phyloP scores from a whole-genome alignment of 768 basidiomycete genomes.

The Termitomyces sp. region DNA sequence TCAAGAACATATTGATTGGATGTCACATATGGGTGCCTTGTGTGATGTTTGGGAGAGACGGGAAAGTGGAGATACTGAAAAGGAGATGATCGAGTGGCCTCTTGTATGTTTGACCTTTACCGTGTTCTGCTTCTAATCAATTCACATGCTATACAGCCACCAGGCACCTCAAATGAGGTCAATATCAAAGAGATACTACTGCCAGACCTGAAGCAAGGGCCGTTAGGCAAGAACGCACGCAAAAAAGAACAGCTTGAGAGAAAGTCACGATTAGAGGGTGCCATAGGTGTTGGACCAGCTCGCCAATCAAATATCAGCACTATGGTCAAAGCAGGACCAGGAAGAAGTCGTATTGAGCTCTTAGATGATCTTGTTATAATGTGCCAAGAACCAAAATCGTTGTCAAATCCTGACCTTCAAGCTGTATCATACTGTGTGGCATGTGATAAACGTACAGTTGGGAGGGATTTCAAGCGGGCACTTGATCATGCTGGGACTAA shows the following conservation, averaged over 20 bases:
- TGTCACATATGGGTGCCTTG: not conserved
- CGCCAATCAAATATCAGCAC: not conserved
- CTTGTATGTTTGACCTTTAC: too few species aligned
- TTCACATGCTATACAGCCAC: too few species aligned
- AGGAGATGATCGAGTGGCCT: not conserved
- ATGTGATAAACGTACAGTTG: not conserved
- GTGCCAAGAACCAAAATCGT: not conserved
- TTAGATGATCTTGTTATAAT: not conserved
- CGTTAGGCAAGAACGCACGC: too few species aligned
- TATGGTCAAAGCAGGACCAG: not conserved
- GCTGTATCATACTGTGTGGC: not conserved
- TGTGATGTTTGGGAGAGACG: not conserved
- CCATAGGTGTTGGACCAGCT: not conserved
- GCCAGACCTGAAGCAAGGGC: too few species aligned
- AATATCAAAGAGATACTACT: too few species aligned
- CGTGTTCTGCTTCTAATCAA: too few species aligned
- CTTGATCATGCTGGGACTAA: not conserved
- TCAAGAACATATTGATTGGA: not conserved
- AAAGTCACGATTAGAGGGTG: too few species aligned
- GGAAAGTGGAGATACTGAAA: too few species aligned
- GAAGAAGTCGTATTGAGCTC: not conserved
- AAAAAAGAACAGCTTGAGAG: too few species aligned
- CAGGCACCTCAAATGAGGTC: too few species aligned
- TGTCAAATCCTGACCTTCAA: not conserved
- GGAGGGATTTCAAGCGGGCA: not conserved